phyloP scores from a whole-genome alignment of 176 grass and related monocot genomes.

The Triticum monococcum region DNA sequence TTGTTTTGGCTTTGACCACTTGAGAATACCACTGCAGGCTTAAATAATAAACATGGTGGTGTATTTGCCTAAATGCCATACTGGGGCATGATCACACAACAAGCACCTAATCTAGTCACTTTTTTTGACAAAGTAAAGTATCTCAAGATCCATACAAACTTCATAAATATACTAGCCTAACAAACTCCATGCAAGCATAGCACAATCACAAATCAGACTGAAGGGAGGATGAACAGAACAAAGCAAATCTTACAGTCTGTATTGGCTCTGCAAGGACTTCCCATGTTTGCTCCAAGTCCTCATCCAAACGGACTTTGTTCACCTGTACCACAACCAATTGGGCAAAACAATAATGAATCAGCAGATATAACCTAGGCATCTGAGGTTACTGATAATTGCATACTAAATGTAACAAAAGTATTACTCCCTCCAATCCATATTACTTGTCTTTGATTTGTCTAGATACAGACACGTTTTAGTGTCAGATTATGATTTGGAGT shows the following conservation, averaged over 20 bases:
- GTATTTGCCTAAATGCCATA: not conserved
- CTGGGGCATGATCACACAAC: not conserved
- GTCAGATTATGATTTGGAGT: too few species aligned
- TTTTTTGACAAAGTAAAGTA: not conserved
- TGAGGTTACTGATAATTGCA: not conserved
- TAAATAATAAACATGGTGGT: not conserved
- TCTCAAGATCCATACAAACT: not conserved
- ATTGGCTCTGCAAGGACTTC: constrained; percentile 92
- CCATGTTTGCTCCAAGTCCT: constrained; percentile 93
- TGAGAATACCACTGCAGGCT: not conserved
- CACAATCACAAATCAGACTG: constrained; percentile 3
- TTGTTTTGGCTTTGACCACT: not conserved
- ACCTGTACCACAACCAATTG: constrained; percentile 51
- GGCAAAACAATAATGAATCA: not conserved
- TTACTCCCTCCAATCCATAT: too few species aligned
- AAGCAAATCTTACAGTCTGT: constrained; percentile 64
- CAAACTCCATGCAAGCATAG: constrained; percentile 1
- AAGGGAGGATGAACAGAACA: not conserved
- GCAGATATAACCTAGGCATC: constrained; percentile 8
- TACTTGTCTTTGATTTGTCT: too few species aligned
- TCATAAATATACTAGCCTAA: not conserved
- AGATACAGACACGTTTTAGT: too few species aligned
- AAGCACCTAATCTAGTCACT: not conserved
- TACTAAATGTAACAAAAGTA: not conserved
- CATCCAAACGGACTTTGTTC: constrained; percentile 55